Conservation (phyloP, 805 yeast species). For the Vanderwaltozyma verrucispora region DNA sequence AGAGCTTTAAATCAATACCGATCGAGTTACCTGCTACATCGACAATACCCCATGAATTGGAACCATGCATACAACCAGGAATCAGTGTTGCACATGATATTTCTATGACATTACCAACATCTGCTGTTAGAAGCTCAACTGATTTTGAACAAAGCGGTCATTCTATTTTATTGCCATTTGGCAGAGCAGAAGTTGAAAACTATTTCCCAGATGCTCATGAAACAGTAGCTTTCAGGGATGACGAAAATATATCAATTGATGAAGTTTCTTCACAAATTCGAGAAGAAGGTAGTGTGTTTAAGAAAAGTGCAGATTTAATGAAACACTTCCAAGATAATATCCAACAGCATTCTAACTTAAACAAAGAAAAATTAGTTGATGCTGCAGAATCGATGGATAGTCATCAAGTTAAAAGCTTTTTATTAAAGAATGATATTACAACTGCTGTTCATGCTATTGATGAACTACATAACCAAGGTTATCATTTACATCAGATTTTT, state of each 20-base stretch:
- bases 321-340: constrained; percentile 6
- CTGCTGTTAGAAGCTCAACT: constrained; percentile 13
- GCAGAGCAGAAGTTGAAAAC: constrained; percentile 22
- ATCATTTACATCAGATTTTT: constrained; percentile 27
- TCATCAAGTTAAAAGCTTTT: constrained; percentile 28
- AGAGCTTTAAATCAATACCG: background rate
- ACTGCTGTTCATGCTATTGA: constrained; percentile 30
- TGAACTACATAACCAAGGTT: constrained; percentile 30
- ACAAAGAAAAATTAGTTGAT: constrained; percentile 17
- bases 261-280: constrained; percentile 7
- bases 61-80: background rate
- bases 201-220: constrained; percentile 24
- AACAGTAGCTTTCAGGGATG: constrained; percentile 19
- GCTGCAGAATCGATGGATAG: constrained; percentile 27
- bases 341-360: constrained; percentile 5
- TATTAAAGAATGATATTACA: constrained; percentile 30
- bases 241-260: constrained; percentile 4
- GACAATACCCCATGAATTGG: background rate
- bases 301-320: constrained; percentile 11
- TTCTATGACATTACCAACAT: background rate
- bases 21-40: background rate
- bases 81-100: background rate
- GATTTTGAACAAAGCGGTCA: constrained; percentile 24
- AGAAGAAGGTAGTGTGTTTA: constrained; percentile 13
- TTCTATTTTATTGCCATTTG: constrained; percentile 29